A percentile compares a stretch with the other conserved stretches of the same genome.
Evolutionary conservation across 768 basidiomycete species (phyloP).

Genomic region (Cystofilobasidium ferigula): DNA sequence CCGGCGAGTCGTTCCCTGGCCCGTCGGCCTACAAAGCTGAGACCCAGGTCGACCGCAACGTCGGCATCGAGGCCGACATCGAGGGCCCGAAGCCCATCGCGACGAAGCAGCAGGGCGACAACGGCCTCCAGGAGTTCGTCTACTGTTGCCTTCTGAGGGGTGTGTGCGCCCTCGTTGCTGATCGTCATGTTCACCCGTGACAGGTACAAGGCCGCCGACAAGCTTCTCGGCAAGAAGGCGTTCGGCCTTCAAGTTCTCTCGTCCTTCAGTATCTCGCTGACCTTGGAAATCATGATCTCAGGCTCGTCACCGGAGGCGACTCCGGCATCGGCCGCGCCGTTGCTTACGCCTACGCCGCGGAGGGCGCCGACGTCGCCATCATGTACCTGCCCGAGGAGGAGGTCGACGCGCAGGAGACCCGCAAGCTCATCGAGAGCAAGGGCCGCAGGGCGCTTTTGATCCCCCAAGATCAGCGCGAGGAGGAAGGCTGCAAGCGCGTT

Average conservation of each 20-base stretch:
- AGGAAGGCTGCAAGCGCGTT: constrained; percentile 35
- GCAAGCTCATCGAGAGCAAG: background rate
- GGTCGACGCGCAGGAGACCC: constrained; percentile 17
- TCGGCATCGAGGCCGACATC: constrained; percentile 38
- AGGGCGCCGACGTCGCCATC: constrained; percentile 37
- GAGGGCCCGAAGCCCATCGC: constrained; percentile 31
- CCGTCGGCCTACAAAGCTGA: constrained; percentile 33
- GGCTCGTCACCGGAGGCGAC: constrained; percentile 33
- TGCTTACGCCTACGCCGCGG: constrained; percentile 42
- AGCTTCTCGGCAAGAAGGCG: constrained; percentile 45
- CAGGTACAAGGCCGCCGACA: constrained; percentile 41
- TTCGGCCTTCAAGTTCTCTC: too few species aligned
- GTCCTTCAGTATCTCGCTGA: background rate
- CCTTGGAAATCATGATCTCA: background rate
- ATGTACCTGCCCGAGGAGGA: constrained; percentile 27
- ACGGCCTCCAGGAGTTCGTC: constrained; percentile 37
- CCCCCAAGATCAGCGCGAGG: constrained; percentile 38
- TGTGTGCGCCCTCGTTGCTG: background rate
- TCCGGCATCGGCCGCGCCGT: constrained; percentile 45
- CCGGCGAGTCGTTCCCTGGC: constrained; percentile 21
- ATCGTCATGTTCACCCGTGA: too few species aligned
- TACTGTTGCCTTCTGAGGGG: constrained; percentile 26
- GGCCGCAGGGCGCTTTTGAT: constrained; percentile 32
- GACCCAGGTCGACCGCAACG: constrained; percentile 31
- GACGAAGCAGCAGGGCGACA: constrained; percentile 35